Evolutionary conservation across 768 basidiomycete genomes (phyloP).

Genomic region (Termitomyces sp.): DNA sequence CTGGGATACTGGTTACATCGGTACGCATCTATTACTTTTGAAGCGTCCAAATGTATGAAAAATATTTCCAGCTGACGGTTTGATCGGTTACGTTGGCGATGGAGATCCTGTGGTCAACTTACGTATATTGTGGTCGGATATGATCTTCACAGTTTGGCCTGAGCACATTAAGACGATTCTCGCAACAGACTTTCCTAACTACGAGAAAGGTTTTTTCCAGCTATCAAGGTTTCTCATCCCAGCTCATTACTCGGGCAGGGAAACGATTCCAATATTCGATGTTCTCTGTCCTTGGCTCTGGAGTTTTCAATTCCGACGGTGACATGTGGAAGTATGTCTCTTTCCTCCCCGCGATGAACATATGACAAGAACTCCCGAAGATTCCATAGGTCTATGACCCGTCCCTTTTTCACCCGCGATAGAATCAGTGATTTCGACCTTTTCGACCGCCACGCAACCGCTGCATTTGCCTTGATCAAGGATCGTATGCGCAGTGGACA

Average conservation of each 20-base stretch:
- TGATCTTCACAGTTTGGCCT: slow-evolving; percentile 43
- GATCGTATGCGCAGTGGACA: slow-evolving; percentile 42
- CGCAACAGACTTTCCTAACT: slow-evolving; percentile 53
- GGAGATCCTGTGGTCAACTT: slow-evolving; percentile 41
- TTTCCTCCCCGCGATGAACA: background rate
- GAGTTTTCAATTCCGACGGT: slow-evolving; percentile 70
- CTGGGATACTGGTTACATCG: slow-evolving; percentile 42
- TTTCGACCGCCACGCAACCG: slow-evolving; percentile 50
- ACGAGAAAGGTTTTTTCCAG: slow-evolving; percentile 41
- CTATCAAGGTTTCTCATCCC: background rate
- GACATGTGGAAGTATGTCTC: slow-evolving; percentile 32
- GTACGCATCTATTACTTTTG: slow-evolving; percentile 21
- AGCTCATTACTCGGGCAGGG: slow-evolving; percentile 20
- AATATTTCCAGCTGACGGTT: slow-evolving; percentile 32
- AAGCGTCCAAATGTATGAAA: background rate
- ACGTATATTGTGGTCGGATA: slow-evolving; percentile 37
- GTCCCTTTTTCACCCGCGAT: slow-evolving; percentile 60
- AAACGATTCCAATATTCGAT: slow-evolving; percentile 36
- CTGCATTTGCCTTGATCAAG: slow-evolving; percentile 37
- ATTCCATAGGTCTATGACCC: slow-evolving; percentile 59
- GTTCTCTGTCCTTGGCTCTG: slow-evolving; percentile 49
- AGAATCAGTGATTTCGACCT: slow-evolving; percentile 54
- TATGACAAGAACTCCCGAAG: slow-evolving; percentile 16
- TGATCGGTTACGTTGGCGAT: slow-evolving; percentile 25
- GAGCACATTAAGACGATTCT: slow-evolving; percentile 54